Base-by-base conservation (phyloP, 768 basidiomycete genomes). In the Phallus indusiatus region DNA sequence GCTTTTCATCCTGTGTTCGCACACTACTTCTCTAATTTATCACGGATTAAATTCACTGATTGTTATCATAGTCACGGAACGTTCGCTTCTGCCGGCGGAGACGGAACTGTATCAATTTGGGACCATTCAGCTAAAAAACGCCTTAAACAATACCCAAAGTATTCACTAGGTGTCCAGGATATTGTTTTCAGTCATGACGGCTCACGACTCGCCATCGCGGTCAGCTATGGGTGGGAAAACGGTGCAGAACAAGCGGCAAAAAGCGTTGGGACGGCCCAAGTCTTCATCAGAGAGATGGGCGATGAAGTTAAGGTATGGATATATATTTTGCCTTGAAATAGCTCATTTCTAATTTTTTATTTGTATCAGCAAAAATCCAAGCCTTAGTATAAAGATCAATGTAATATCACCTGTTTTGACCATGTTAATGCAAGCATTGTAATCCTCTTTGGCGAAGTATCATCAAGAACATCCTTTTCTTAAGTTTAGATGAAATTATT, bases 81-180 rank as follows among this genome's bases (percentile, higher is more conserved):
- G 0, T 96, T 99, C 65, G 92, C 92, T 0, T 94, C 94, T 0
- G 94, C 87, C 1, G 96, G 96, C 37, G 95, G 93, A 0, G 96
- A 99, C 70, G 86, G 86, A 0, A 88, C 88, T 1, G 90, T 98
- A 47, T 93, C 92, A 0, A 85, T 98, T 60, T 99, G 96, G 96
- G 96, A 98, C 68, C 93, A 94, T 72, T 86, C 87, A 64, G 87
- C 94, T 56, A 96, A 97, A 76, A 98, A 98, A 69, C 85, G 96
- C 1, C 75, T 98, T 55, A 84, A 93, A 22, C 93, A 95, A 65
- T 94, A 90, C 63, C 85, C 86, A 0, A 90, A 90, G 67, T 93
- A 85, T 72, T 72, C 78, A 4, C 78, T 81, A 0, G 79, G 86
- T 2, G 84, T 96, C n/a, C 82, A 90, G 0, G 81, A 86, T 0